phyloP scores from a whole-genome alignment of 805 yeast genomes.

The Candida endomychidarum region DNA sequence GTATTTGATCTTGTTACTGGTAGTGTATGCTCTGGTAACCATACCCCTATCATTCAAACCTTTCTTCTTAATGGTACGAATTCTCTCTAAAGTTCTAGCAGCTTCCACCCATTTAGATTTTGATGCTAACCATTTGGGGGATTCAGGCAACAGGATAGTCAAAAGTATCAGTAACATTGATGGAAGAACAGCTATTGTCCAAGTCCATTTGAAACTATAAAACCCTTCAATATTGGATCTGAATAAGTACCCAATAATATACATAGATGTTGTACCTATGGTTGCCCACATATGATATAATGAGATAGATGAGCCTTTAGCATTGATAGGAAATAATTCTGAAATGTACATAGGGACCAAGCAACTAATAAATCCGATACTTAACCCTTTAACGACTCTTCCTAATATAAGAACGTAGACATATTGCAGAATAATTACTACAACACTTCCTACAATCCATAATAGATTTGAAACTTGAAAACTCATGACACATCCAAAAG shows the following conservation, averaged over 20 bases:
- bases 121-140: constrained; percentile 31
- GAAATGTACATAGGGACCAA: constrained; percentile 32
- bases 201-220: constrained; percentile 18
- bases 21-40: constrained; percentile 26
- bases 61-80: constrained; percentile 8
- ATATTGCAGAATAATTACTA: constrained; percentile 26
- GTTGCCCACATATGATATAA: constrained; percentile 22
- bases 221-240: constrained; percentile 11
- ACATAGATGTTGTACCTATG: constrained; percentile 21
- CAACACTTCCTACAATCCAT: constrained; percentile 30
- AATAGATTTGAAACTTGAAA: constrained; percentile 23
- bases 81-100: constrained; percentile 20
- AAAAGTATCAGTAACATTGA: constrained; percentile 20
- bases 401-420: constrained; percentile 27
- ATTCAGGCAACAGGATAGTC: constrained; percentile 27
- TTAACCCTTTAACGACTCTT: constrained; percentile 29
- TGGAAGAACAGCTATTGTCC: constrained; percentile 24
- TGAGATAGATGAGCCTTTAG: constrained; percentile 24
- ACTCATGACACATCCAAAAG: constrained; percentile 26
- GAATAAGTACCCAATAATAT: constrained; percentile 17
- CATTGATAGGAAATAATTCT: constrained; percentile 26
- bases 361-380: constrained; percentile 32
- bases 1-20: constrained; percentile 18
- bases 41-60: constrained; percentile 17
- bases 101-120: constrained; percentile 38